Percentiles rank a stretch among this genome's conserved stretches.
Conservation (phyloP, 768 basidiomycete species). For the Lyophyllum decastes region DNA sequence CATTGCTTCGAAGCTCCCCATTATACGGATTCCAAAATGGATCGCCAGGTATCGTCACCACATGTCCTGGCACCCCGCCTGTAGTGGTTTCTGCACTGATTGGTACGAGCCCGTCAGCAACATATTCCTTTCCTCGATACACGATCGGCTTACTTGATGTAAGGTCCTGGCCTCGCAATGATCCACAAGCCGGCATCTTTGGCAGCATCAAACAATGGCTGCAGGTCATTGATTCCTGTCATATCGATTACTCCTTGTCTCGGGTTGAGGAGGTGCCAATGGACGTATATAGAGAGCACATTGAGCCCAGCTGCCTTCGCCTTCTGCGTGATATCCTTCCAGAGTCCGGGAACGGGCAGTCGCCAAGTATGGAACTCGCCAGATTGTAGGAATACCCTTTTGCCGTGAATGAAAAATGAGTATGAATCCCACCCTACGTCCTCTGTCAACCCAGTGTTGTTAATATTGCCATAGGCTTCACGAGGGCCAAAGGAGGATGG, state of each 20-base stretch:
- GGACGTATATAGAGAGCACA: slow-evolving; percentile 16
- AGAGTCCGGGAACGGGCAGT: slow-evolving; percentile 14
- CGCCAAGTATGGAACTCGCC: slow-evolving; percentile 20
- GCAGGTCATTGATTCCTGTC: slow-evolving; percentile 17
- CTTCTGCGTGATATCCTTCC: slow-evolving; percentile 18
- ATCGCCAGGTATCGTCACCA: slow-evolving; percentile 17
- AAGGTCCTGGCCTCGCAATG: slow-evolving; percentile 18
- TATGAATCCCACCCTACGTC: slow-evolving; percentile 17
- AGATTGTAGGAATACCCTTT: slow-evolving; percentile 17
- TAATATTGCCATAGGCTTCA: not conserved
- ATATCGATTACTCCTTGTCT: slow-evolving; percentile 16
- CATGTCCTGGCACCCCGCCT: slow-evolving; percentile 18
- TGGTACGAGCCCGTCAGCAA: not conserved
- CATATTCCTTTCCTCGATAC: too few species aligned
- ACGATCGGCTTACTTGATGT: slow-evolving; percentile 13
- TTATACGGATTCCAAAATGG: slow-evolving; percentile 18
- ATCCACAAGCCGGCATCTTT: slow-evolving; percentile 17
- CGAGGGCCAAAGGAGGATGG: not conserved
- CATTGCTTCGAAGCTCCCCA: slow-evolving; percentile 19
- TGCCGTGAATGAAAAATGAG: slow-evolving; percentile 16
- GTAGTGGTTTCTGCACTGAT: slow-evolving; percentile 14
- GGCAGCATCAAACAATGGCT: slow-evolving; percentile 18
- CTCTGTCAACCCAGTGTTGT: slow-evolving; percentile 14
- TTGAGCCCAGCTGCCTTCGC: slow-evolving; percentile 18
- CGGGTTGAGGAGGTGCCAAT: slow-evolving; percentile 18